Base-by-base conservation (phyloP, 2,329 filamentous ascomycete genomes). In the Aspergillus tamarii region DNA sequence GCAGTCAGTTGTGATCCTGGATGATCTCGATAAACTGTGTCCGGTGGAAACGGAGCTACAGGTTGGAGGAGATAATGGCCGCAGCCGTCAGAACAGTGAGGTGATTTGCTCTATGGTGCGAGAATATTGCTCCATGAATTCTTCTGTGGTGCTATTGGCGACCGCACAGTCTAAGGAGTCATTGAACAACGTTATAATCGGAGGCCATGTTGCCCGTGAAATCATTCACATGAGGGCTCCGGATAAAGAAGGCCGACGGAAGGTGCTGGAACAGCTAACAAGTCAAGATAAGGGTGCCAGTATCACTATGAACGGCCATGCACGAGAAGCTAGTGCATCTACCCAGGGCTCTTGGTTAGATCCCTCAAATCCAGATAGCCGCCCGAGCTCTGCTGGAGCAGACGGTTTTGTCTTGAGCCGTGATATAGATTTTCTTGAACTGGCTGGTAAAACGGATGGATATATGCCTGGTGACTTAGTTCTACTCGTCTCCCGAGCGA, bases 381-480 rank as follows among this genome's bases (percentile, higher is more conserved):
- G 75, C 19, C 76, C 81, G 4, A 77, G 78, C 57, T 80, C 80
- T 32, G 76, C 82, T 14, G 81, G 79, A 12, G 76, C 73, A 60
- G 85, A 87, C 59, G 91, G 90, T 0, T 95, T 96, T 71, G 79
- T 89, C 1, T 81, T 97, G 7, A 91, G 93, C 63, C 81, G 87
- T 0, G 87, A 91, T 56, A 87, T 99, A 11, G 95, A 99, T 76
- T 92, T 98, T 63, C 87, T 98, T 10, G 94, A 98, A 67, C 85
- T 99, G 61, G 93, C 96, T 21, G 94, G 95, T 1, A 90, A 94
- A 70, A 98, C 94, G 0, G 95, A 99, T 74, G 95, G 95, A 0
- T 99, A 98, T 75, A 97, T 98, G 94, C 94, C 95, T 0, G 95
- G 94, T 4, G 95, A 99, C 76, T 84, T 99, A 43, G 89, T 91